These are phyloP conservation scores for Chiua virens DNA, from an alignment of 768 basidiomycete genomes.

Conservation along the genomic window DNA sequence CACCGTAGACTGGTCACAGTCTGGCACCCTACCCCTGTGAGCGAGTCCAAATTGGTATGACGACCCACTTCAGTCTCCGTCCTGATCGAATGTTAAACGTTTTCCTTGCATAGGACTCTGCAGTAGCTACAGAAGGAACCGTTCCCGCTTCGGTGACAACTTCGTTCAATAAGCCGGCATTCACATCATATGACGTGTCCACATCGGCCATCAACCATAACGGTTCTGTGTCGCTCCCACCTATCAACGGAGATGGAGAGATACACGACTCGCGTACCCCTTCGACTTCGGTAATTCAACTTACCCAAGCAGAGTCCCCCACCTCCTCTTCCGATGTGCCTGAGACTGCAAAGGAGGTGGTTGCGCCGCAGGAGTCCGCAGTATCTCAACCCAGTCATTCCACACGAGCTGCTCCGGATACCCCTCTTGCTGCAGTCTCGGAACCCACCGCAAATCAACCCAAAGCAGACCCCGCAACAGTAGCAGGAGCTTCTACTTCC, in stretches of 20 bases:
- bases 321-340: neutral
- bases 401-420: neutral
- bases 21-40: slow-evolving; percentile 29
- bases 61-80: neutral
- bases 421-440: neutral
- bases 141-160: slow-evolving; percentile 4
- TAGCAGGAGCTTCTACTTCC: slow-evolving; percentile 2
- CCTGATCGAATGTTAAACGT: neutral
- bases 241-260: slow-evolving; percentile 10
- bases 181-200: slow-evolving; percentile 15
- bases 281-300: slow-evolving; percentile 21
- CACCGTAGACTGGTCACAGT: slow-evolving; percentile 7
- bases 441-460: neutral
- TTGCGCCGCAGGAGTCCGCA: neutral
- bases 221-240: slow-evolving; percentile 10
- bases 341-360: neutral
- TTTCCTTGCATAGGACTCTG: slow-evolving; percentile 17
- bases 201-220: slow-evolving; percentile 44
- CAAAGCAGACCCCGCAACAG: neutral
- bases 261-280: slow-evolving; percentile 6
- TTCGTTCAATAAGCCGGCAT: slow-evolving; percentile 1
- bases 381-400: neutral
- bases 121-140: slow-evolving; percentile 20
- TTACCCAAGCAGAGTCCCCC: neutral
- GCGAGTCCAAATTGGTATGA: slow-evolving; percentile 19